Evolutionary conservation across 2,329 filamentous ascomycete genomes (phyloP).

Genomic region (Zymoseptoria crescenta): DNA sequence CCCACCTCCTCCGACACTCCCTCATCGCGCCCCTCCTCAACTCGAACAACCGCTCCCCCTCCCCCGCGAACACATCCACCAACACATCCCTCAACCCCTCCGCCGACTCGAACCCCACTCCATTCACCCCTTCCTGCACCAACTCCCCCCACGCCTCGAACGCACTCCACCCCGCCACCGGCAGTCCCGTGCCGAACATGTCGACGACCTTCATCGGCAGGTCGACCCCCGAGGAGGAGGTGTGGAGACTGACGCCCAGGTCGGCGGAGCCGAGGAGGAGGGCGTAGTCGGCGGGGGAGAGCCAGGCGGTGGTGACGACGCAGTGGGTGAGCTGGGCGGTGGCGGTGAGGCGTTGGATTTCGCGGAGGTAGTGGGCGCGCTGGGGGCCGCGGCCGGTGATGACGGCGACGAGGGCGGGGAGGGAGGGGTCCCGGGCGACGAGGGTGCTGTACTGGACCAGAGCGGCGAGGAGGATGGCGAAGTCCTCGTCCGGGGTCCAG

Average conservation of each 20-base stretch:
- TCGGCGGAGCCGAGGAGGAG: slow-evolving; percentile 75
- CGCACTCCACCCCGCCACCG: slow-evolving; percentile 75
- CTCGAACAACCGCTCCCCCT: slow-evolving; percentile 54
- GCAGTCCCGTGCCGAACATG: slow-evolving; percentile 93
- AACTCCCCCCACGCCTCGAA: slow-evolving; percentile 88
- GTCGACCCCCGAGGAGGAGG: slow-evolving; percentile 87
- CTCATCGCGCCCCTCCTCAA: slow-evolving; percentile 64
- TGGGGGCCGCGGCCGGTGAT: slow-evolving; percentile 93
- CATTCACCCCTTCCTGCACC: slow-evolving; percentile 81
- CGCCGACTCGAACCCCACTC: slow-evolving; percentile 70
- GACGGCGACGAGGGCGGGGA: slow-evolving; percentile 69
- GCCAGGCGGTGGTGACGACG: slow-evolving; percentile 72
- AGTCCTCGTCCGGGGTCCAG: slow-evolving; percentile 96
- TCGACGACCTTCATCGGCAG: slow-evolving; percentile 99
- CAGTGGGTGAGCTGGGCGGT: slow-evolving; percentile 60
- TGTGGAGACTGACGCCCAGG: slow-evolving; percentile 85
- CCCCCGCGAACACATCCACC: slow-evolving; percentile 52
- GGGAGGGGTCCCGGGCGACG: slow-evolving; percentile 29
- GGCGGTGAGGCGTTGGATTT: slow-evolving; percentile 54
- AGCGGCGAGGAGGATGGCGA: slow-evolving; percentile 76
- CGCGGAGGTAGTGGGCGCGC: slow-evolving; percentile 63
- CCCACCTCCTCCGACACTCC: slow-evolving; percentile 75
- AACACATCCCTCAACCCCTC: slow-evolving; percentile 58
- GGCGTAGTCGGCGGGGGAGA: slow-evolving; percentile 78
- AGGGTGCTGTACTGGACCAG: slow-evolving; percentile 62